Evolutionary conservation across 2,329 filamentous ascomycete genomes (phyloP).

Genomic region (Microsporum canis): DNA sequence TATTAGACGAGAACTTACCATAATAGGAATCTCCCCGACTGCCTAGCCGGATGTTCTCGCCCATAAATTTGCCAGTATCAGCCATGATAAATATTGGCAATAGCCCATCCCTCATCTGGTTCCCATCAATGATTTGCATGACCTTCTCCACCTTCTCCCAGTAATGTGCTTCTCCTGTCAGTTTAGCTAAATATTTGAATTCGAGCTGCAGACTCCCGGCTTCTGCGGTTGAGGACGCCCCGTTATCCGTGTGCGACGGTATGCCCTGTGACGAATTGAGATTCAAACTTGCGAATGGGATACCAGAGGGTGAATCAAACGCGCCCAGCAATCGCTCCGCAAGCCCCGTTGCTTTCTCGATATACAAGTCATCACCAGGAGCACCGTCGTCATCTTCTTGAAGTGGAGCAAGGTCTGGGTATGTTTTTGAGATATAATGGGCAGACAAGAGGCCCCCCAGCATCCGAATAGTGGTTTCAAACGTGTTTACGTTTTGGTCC

Average conservation of each 20-base stretch:
- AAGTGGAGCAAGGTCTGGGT: conserved; percentile 66
- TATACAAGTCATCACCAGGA: conserved; percentile 77
- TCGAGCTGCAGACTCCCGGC: conserved; percentile 86
- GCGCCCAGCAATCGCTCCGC: conserved; percentile 78
- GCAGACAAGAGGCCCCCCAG: conserved; percentile 84
- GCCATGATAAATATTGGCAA: conserved; percentile 87
- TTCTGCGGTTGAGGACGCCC: conserved; percentile 88
- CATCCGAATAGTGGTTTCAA: conserved; percentile 97
- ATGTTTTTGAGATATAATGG: conserved; percentile 82
- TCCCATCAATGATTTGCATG: conserved; percentile 80
- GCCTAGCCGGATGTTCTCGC: conserved; percentile 77
- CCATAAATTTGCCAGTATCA: conserved; percentile 64
- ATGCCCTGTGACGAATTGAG: conserved; percentile 65
- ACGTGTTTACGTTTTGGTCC: conserved; percentile 91
- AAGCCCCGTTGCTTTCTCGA: conserved; percentile 90
- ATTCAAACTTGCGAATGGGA: conserved; percentile 86
- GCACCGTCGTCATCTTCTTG: conserved; percentile 58
- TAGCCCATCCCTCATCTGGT: conserved; percentile 66
- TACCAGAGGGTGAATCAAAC: conserved; percentile 74
- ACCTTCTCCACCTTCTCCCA: conserved; percentile 88
- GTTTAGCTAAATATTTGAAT: conserved; percentile 90
- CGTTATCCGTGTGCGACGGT: conserved; percentile 69
- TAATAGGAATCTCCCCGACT: conserved; percentile 97
- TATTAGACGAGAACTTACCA: conserved; percentile 26
- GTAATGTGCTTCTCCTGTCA: conserved; percentile 84